Conservation (phyloP, 129 eudicot species). For the Saposhnikovia divaricata region DNA sequence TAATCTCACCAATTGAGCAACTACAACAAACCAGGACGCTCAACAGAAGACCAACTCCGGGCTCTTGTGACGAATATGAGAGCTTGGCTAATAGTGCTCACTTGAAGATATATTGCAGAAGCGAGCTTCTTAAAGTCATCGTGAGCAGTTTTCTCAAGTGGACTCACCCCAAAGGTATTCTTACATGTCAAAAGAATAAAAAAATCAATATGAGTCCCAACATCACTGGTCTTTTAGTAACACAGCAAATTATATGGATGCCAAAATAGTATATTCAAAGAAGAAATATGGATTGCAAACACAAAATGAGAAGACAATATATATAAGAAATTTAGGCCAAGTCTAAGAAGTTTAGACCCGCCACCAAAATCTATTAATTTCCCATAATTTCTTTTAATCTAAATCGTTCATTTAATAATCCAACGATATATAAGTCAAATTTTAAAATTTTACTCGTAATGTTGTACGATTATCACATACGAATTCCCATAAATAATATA, state of each 20-base stretch:
- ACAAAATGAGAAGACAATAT: background rate
- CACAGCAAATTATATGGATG: background rate
- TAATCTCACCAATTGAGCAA: slow-evolving; percentile 77
- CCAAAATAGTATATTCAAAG: background rate
- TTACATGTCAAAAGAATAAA: background rate
- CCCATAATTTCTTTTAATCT: too few species aligned
- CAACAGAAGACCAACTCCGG: slow-evolving; percentile 92
- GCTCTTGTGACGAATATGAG: slow-evolving; percentile 92
- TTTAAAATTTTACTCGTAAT: too few species aligned
- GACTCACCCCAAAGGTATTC: slow-evolving; percentile 65
- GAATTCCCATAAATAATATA: too few species aligned
- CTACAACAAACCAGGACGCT: slow-evolving; percentile 75
- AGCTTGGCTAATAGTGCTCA: slow-evolving; percentile 96
- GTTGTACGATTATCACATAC: too few species aligned
- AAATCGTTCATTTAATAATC: too few species aligned
- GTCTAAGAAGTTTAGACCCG: background rate
- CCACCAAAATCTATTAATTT: background rate
- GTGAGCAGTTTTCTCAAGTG: slow-evolving; percentile 80
- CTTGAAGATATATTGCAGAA: slow-evolving; percentile 97
- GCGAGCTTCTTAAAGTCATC: slow-evolving; percentile 86
- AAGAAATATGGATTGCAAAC: background rate
- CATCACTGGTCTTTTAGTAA: background rate
- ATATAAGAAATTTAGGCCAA: background rate
- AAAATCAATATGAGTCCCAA: background rate
- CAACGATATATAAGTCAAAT: too few species aligned